Base-by-base conservation (phyloP, 176 grass and related monocot genomes). In the Olyra latifolia region DNA sequence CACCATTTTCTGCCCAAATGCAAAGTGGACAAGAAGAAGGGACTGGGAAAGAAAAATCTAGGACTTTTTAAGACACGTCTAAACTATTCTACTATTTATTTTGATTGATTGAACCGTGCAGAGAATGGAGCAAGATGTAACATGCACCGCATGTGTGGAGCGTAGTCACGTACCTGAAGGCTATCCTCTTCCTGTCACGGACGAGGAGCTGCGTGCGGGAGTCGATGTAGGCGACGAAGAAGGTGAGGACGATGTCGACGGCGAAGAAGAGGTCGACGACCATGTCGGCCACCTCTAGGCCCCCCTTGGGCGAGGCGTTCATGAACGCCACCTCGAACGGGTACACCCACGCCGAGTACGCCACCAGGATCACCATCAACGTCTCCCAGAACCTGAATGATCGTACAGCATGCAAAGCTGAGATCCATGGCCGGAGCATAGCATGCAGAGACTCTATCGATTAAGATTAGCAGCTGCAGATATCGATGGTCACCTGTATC, bases 251-350 rank as follows among this genome's bases (percentile, higher is more conserved):
- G 69, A 98, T 98, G 76, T 98, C 88, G 48, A 91, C 66, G 70
- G 85, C 79, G 69, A 99, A 99, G 87, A 99, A 95, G 14, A 85
- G 66, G 71, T 99, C 75, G 25, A 93, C 91, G 46, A 93, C 76
- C 46, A 86, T 84, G 83, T 99, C 96, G 6, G 88, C 76, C 62
- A 99, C 62, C 86, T 80, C 88, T 8, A 99, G 86, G 2, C 88
- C 92, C 23, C 96, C 92, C 87, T 91, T 95, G 4, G 92, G 92
- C 0, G 86, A 53, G 32, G 90, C 82, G 62, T 91, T 85, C 92
- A 95, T 80, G 85, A 99, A 99, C 13, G 96, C 96, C n/a, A 99
- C 88, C 92, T 99, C 96, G 74, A 99, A 99, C 22, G 92, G 92
- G 84, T 95, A 99, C 52, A 99, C 92, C 96, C 96, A 99, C 71